Evolutionary conservation across 2,329 filamentous ascomycete genomes (phyloP).

Genomic region (Colletotrichum eremochloae): DNA sequence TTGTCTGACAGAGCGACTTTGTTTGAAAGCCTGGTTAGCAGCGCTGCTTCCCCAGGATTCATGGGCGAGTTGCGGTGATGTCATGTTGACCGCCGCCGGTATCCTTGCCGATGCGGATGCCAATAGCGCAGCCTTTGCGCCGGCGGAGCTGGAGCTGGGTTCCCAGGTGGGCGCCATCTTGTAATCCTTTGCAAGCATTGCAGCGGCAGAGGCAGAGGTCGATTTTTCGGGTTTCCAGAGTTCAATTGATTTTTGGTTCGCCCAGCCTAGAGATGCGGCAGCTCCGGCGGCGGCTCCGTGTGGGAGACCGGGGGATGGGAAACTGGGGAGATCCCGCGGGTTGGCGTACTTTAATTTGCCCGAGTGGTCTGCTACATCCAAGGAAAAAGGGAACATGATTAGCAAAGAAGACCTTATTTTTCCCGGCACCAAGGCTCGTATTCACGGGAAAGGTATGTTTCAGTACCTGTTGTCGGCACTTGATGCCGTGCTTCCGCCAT

Average conservation of each 20-base stretch:
- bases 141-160: constrained; percentile 72
- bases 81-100: constrained; percentile 57
- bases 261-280: constrained; percentile 81
- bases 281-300: constrained; percentile 76
- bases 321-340: constrained; percentile 80
- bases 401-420: constrained; percentile 6
- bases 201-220: constrained; percentile 62
- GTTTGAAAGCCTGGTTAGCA: constrained; percentile 75
- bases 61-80: constrained; percentile 58
- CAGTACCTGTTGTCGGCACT: constrained; percentile 40
- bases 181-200: constrained; percentile 58
- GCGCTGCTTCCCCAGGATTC: constrained; percentile 74
- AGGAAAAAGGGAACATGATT: constrained; percentile 9
- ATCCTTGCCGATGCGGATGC: constrained; percentile 56
- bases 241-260: constrained; percentile 74
- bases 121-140: constrained; percentile 80
- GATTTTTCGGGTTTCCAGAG: constrained; percentile 74
- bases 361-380: constrained; percentile 44
- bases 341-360: constrained; percentile 77
- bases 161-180: constrained; percentile 68
- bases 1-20: constrained; percentile 47
- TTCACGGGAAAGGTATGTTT: constrained; percentile 30
- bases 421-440: constrained; percentile 15
- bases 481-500: constrained; percentile 42
- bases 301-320: constrained; percentile 74